Evolutionary conservation across 139 green algal genomes (phyloP).

Genomic region (Zygnema cylindricum): DNA sequence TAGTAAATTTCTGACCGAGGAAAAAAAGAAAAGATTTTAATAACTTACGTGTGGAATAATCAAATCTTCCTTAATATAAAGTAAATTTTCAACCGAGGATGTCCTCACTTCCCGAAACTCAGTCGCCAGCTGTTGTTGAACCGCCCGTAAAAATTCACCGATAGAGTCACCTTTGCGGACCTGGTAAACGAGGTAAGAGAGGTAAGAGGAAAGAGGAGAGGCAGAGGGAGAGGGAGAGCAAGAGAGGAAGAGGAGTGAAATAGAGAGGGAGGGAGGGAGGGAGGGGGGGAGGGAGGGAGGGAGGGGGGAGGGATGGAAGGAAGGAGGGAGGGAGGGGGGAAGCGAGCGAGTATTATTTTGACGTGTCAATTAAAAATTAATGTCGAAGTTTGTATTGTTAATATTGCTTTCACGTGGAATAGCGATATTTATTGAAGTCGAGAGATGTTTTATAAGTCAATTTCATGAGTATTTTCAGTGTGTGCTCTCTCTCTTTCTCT

Average conservation of each 20-base stretch:
- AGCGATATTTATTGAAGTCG: too few relatives aligned
- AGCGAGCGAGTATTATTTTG: too few relatives aligned
- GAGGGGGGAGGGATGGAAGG: neutral
- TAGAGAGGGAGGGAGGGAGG: neutral
- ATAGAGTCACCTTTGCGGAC: constrained; percentile 80
- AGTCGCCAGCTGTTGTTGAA: constrained; percentile 82
- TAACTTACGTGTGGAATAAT: constrained; percentile 78
- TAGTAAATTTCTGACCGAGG: constrained; percentile 67
- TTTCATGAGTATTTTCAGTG: too few relatives aligned
- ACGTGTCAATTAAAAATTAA: too few relatives aligned
- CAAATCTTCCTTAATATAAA: constrained; percentile 98
- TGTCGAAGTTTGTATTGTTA: too few relatives aligned
- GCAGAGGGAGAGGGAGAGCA: neutral
- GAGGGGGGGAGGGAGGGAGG: neutral
- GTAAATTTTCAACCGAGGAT: constrained; percentile 76
- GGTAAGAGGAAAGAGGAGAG: neutral
- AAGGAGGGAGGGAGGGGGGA: neutral
- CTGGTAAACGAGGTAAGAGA: constrained; percentile 27
- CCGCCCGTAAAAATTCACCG: constrained; percentile 83
- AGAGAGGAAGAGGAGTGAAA: neutral
- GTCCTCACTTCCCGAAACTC: constrained; percentile 89
- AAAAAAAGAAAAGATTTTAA: neutral
- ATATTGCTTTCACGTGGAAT: too few relatives aligned
- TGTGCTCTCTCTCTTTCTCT: too few relatives aligned
- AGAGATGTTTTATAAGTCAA: too few relatives aligned